These are phyloP conservation scores for Aristolochia californica DNA, from an alignment of 164 flowering plant genomes.

Conservation along the genomic window DNA sequence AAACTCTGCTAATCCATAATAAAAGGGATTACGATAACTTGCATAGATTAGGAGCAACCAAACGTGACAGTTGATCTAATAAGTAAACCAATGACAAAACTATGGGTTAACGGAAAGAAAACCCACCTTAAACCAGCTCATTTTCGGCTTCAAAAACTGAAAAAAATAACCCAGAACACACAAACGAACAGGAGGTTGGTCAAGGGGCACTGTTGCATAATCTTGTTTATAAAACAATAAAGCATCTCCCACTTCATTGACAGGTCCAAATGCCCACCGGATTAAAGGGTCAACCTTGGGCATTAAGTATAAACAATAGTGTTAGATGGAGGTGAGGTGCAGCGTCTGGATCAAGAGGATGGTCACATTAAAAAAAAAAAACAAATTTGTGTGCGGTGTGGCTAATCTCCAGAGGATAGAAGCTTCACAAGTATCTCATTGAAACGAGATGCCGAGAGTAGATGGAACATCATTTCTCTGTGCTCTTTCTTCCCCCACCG, in stretches of 20 bases:
- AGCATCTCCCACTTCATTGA: neutral
- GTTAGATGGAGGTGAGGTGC: slow-evolving; percentile 11
- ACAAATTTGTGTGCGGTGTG: too few relatives aligned
- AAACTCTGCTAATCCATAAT: too few relatives aligned
- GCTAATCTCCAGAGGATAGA: too few relatives aligned
- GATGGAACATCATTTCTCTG: slow-evolving; percentile 5
- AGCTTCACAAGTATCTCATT: slow-evolving; percentile 10
- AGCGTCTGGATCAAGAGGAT: slow-evolving; percentile 5
- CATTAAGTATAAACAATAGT: slow-evolving; percentile 1
- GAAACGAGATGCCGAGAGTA: neutral
- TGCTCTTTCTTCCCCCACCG: neutral
- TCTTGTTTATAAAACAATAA: neutral
- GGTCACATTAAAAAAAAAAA: neutral
- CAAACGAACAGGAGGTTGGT: slow-evolving; percentile 1
- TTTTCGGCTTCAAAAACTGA: too few relatives aligned
- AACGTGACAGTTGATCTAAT: neutral
- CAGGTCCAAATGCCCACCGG: neutral
- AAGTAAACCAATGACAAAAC: too few relatives aligned
- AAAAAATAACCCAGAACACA: too few relatives aligned
- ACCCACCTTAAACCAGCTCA: too few relatives aligned
- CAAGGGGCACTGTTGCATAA: neutral
- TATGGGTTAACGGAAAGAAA: too few relatives aligned
- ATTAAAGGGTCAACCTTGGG: slow-evolving; percentile 11
- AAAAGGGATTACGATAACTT: too few relatives aligned
- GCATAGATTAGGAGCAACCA: neutral